These are phyloP conservation scores for Apiotrichum gamsii DNA, from an alignment of 1,284 basidiomycete species.

Conservation along the genomic window DNA sequence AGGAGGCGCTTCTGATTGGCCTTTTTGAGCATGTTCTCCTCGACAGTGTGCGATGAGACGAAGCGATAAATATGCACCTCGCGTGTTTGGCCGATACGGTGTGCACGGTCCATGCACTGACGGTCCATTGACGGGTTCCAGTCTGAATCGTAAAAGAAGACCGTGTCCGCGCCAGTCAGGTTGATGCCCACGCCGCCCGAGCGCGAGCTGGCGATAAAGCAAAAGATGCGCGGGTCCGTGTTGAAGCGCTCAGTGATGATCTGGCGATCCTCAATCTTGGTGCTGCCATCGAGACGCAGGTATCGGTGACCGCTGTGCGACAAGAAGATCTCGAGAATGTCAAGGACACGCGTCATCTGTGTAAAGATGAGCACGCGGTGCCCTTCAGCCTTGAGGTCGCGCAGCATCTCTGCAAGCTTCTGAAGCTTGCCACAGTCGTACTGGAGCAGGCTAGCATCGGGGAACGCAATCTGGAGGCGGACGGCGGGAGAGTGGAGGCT, in stretches of 20 bases:
- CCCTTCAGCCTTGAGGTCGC: constrained; percentile 75
- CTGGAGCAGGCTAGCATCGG: constrained; percentile 80
- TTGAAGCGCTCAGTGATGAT: constrained; percentile 97
- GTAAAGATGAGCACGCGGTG: constrained; percentile 93
- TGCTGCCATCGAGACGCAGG: constrained; percentile 84
- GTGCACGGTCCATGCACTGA: constrained; percentile 85
- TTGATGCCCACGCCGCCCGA: constrained; percentile 97
- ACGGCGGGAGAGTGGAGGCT: constrained; percentile 65
- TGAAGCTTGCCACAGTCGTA: constrained; percentile 97
- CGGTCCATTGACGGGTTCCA: constrained; percentile 97
- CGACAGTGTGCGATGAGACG: constrained; percentile 74
- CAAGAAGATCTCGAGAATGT: constrained; percentile 89
- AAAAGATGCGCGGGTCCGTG: constrained; percentile 78
- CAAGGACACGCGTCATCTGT: constrained; percentile 91
- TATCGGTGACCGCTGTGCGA: constrained; percentile 92
- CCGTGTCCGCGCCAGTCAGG: constrained; percentile 92
- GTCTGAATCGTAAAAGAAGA: constrained; percentile 87
- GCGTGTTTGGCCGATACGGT: constrained; percentile 82
- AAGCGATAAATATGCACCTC: constrained; percentile 97
- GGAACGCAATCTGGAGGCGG: constrained; percentile 89
- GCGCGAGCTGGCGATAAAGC: constrained; percentile 87
- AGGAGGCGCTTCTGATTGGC: constrained; percentile 92
- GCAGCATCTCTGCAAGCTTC: constrained; percentile 68
- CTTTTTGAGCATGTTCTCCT: constrained; percentile 92
- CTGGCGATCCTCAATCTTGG: constrained; percentile 92